Percentiles rank a stretch among this genome's conserved stretches.
Conservation (phyloP, 768 basidiomycete genomes). For the Fibroporia radiculosa region DNA sequence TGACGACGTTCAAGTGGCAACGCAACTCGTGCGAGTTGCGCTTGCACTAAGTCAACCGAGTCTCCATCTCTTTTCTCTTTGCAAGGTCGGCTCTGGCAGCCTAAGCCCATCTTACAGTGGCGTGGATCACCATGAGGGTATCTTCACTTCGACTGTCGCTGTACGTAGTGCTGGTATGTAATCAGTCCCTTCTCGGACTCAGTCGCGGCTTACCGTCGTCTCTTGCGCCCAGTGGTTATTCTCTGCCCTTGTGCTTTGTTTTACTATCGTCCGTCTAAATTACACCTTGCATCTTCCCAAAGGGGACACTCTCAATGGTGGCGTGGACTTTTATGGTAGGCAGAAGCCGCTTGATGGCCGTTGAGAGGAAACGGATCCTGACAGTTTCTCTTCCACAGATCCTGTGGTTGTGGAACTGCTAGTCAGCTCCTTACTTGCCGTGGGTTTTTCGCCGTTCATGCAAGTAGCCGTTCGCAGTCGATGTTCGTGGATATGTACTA, state of each 20-base stretch:
- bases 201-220: not conserved
- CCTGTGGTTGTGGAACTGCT: conserved; percentile 23
- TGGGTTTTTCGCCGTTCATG: conserved; percentile 17
- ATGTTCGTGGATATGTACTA: not conserved
- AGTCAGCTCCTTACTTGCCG: conserved; percentile 17
- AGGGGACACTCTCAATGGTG: conserved; percentile 22
- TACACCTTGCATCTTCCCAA: conserved; percentile 21
- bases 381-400: conserved; percentile 11
- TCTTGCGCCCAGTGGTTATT: conserved; percentile 15
- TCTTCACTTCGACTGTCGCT: conserved; percentile 12
- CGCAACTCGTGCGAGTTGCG: no score
- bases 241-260: conserved; percentile 15
- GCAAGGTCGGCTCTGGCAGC: not conserved
- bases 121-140: not conserved
- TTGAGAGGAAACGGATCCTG: not conserved
- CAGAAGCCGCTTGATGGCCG: not conserved
- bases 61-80: not conserved
- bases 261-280: conserved; percentile 19
- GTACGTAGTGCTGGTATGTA: conserved; percentile 14
- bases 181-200: not conserved
- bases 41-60: no score
- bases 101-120: not conserved
- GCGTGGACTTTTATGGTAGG: conserved; percentile 20
- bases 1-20: no score
- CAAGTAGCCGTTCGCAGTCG: conserved; percentile 8